Evolutionary conservation across 176 grass and related monocot species (phyloP), one percentile per base, ranked within the genome.

Genomic region (Zoysia japonica): DNA sequence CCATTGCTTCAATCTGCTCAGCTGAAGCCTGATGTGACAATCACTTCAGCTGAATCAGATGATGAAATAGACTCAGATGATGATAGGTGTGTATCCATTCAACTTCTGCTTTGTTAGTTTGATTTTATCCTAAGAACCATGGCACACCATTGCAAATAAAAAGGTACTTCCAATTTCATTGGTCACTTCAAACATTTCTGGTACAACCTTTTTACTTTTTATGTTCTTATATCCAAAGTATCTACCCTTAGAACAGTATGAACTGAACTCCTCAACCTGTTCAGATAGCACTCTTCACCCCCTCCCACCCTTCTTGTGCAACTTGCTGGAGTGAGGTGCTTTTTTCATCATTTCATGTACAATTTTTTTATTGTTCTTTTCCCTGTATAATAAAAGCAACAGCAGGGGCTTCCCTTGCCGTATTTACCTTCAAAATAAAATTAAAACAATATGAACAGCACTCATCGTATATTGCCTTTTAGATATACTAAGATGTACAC

Each of bases 1-100:
- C 96, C 96, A 28, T 88, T 99, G 53, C 96, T 99, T 81, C 92
- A 93, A 50, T 99, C 96, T 82, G 96, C 96, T 77, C 96, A 99
- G 76, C 84, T 99, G 72, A 99, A 99, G 81, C 96, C 96, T 68
- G 96, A 99, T 77, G 96, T 99, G 53, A 99, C 90, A 48, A 93
- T 99, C 68, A 99, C 96, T 69, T 93, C 92, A 68, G 92, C 96
- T 38, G 92, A 91, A 79, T 99, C 92, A 69, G 96, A 99, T 86
- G 96, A 91, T 64, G 96, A 99, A 38, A 93, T 96, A 85, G 90
- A 96, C 20, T 96, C 96, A 49, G 92, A 99, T 55, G 96, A 99
- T 59, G 92, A 99, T 38, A 96, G 96, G 96, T 99, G 53, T 80
- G 75, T 78, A 36, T 71, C 65, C 1, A 59, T 69, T 72, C 15